Conservation (phyloP, 169 alveolate species). For the Eimeria zaria region DNA sequence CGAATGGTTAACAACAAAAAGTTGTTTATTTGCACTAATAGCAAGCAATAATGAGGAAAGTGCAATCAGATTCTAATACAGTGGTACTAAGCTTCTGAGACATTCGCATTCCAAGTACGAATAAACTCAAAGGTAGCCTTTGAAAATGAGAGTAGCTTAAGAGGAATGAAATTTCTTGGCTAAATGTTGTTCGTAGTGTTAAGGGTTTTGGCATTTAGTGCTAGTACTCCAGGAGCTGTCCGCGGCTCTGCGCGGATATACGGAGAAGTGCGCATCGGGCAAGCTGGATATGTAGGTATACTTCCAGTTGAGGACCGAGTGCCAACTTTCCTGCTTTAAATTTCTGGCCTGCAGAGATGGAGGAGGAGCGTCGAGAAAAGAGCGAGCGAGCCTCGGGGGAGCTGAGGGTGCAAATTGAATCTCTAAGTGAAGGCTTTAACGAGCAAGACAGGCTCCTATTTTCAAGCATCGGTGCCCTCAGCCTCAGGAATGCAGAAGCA, state of each 20-base stretch:
- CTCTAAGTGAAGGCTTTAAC: background rate
- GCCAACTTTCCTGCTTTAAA: background rate
- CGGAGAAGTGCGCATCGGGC: background rate
- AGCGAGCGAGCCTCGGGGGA: constrained; percentile 33
- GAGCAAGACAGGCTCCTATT: constrained; percentile 52
- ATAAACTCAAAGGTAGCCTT: background rate
- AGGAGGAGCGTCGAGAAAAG: constrained; percentile 34
- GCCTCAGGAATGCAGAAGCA: constrained; percentile 20
- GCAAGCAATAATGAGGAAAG: background rate
- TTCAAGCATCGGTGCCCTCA: constrained; percentile 7
- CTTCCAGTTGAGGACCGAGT: background rate
- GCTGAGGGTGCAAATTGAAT: background rate
- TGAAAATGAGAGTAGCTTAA: background rate
- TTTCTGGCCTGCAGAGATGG: constrained; percentile 20
- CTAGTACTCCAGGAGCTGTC: background rate
- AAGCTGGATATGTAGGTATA: background rate
- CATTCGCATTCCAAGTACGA: background rate
- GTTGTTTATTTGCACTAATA: background rate
- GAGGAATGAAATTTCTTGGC: background rate
- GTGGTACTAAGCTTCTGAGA: background rate
- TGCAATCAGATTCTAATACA: background rate
- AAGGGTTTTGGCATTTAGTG: background rate
- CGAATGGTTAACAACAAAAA: background rate
- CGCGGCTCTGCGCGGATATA: background rate
- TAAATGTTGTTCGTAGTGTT: background rate